Evolutionary conservation across 495 filamentous ascomycete species (phyloP), one percentile per base, ranked within the genome.

Genomic region (Chlorociboria aeruginascens): DNA sequence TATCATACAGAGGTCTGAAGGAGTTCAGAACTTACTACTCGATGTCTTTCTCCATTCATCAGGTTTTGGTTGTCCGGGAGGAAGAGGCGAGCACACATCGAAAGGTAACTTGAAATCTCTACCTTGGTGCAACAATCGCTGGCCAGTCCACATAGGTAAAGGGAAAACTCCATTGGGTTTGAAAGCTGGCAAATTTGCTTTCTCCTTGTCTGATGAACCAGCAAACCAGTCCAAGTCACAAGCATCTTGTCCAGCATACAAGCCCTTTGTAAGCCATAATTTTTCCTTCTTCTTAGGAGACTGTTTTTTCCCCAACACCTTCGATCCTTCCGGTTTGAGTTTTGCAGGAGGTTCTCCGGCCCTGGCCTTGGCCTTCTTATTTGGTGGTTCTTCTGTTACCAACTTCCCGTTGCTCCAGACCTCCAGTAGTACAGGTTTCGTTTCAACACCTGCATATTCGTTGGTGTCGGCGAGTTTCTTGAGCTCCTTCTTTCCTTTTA

Each of bases 31-130:
- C 76, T 61, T 72, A 95, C 89, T 98, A 58, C 84, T 90, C 46
- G 87, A 87, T 33, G 86, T 82, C 61, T 86, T 92, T 40, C 78
- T 78, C 84, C 89, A 98, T 49, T 90, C 83, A 52, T 90, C 77
- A 0, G 89, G 88, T 61, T 90, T 95, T 12, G 88, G 85, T 59
- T 94, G 88, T 45, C 87, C 83, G 8, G 79, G 77, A 12, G 84
- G 83, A 14, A 89, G 75, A 1, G 90, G 92, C 14, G 83, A 82
- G 69, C 88, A 96, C 35, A 95, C 70, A 62, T 93, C 83, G 54
- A 80, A 95, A 0, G 92, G 92, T 30, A 98, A 69, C 62, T 84
- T 80, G 68, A 93, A 98, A 60, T 94, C 79, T 50, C 86, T 72
- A 66, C 36, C 73, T 57, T 48, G 71, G 59, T 50, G 35, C 20